A percentile compares a stretch with the other conserved stretches of the same genome.
Conservation (phyloP, 1,284 basidiomycete genomes). For the Austroboletus novae-zelandiae region DNA sequence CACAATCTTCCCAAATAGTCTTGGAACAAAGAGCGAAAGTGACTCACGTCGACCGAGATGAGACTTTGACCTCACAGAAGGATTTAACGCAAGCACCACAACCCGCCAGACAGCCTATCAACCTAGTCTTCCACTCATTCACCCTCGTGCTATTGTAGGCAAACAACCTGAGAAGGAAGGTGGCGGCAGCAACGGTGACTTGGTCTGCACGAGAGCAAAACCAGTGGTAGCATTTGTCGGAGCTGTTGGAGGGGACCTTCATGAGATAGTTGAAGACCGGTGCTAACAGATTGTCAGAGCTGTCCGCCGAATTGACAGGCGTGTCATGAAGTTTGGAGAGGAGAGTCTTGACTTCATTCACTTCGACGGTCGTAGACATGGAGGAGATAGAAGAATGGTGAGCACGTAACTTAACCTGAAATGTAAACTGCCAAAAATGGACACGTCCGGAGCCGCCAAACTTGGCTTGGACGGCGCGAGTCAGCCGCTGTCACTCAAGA, state of each 20-base stretch:
- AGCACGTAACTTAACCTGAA: background rate
- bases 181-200: slow-evolving; percentile 59
- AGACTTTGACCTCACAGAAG: slow-evolving; percentile 61
- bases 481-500: slow-evolving; percentile 6
- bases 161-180: slow-evolving; percentile 76
- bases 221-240: slow-evolving; percentile 59
- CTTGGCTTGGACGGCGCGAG: slow-evolving; percentile 3
- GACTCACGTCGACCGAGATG: slow-evolving; percentile 67
- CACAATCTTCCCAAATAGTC: slow-evolving; percentile 4
- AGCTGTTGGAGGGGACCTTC: slow-evolving; percentile 34
- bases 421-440: slow-evolving; percentile 11
- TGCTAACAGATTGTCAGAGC: slow-evolving; percentile 50
- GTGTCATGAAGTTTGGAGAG: slow-evolving; percentile 53
- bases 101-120: slow-evolving; percentile 53
- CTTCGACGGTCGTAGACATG: slow-evolving; percentile 29
- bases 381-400: slow-evolving; percentile 1
- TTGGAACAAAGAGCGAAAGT: background rate
- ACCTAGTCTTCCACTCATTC: slow-evolving; percentile 57
- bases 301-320: slow-evolving; percentile 49
- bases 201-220: slow-evolving; percentile 61
- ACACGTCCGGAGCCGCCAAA: background rate
- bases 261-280: slow-evolving; percentile 60
- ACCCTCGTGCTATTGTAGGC: slow-evolving; percentile 68
- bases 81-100: slow-evolving; percentile 70
- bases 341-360: slow-evolving; percentile 40